Percentiles rank a stretch among this genome's conserved stretches.
phyloP scores from a whole-genome alignment of 352 stramenopile genomes.

The Phytophthora litchii region DNA sequence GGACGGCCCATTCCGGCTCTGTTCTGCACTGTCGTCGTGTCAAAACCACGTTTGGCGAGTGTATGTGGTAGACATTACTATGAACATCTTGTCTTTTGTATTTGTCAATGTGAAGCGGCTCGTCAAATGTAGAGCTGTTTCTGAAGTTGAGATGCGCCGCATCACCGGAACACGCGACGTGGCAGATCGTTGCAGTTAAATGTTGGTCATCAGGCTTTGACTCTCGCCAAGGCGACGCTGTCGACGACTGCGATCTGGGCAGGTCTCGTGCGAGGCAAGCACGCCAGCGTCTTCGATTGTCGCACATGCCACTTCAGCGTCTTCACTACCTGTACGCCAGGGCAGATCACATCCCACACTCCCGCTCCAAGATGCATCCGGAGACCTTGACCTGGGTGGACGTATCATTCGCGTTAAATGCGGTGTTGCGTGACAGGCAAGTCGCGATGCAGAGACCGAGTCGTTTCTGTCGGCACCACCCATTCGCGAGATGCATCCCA shows the following conservation, averaged over 20 bases:
- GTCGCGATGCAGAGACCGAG: conserved; percentile 15
- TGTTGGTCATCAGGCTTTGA: neutral
- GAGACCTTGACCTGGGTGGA: conserved; percentile 15
- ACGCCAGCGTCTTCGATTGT: conserved; percentile 14
- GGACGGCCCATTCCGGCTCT: neutral
- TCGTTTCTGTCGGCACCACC: conserved; percentile 19
- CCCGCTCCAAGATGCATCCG: neutral
- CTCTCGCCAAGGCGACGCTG: neutral
- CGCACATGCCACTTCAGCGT: conserved; percentile 14
- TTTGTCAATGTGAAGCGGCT: neutral
- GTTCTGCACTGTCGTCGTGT: conserved; percentile 3
- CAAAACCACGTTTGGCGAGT: conserved; percentile 6
- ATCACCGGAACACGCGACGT: conserved; percentile 23
- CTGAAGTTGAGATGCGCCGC: conserved; percentile 25
- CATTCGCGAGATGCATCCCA: conserved; percentile 18
- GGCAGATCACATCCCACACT: conserved; percentile 20
- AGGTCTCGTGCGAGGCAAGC: conserved; percentile 4
- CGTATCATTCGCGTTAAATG: conserved; percentile 13
- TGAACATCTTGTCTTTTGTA: conserved; percentile 6
- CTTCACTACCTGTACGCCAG: conserved; percentile 11
- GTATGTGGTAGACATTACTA: conserved; percentile 8
- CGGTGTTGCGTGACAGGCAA: conserved; percentile 22
- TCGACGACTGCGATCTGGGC: conserved; percentile 12
- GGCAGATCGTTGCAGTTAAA: conserved; percentile 20
- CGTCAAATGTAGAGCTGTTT: conserved; percentile 15